A percentile compares a stretch with the other conserved stretches of the same genome.
phyloP scores from a whole-genome alignment of 2,329 filamentous ascomycete genomes.

The Bisporella sp. region DNA sequence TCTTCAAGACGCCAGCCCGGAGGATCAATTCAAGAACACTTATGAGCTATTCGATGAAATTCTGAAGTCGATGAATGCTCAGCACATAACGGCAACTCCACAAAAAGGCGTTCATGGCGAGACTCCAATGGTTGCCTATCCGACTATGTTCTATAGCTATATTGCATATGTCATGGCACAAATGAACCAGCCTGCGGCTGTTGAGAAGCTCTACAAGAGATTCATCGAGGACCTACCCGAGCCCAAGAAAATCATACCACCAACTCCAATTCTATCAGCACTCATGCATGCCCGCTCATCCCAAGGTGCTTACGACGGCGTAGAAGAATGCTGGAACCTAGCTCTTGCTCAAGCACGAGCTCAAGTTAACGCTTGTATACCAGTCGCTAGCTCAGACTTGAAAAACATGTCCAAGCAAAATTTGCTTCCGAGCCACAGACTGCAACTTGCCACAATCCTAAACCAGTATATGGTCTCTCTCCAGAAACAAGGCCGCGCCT shows the following conservation, averaged over 20 bases:
- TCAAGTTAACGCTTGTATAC: background rate
- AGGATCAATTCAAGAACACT: conserved; percentile 18
- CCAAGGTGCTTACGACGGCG: conserved; percentile 49
- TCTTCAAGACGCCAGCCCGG: conserved; percentile 6
- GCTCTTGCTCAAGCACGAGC: conserved; percentile 46
- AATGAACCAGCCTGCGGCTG: conserved; percentile 37
- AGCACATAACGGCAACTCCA: conserved; percentile 17
- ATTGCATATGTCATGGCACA: conserved; percentile 48
- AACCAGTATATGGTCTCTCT: conserved; percentile 43
- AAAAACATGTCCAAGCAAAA: background rate
- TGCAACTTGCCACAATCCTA: conserved; percentile 36
- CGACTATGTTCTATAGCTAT: conserved; percentile 40
- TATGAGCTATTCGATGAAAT: conserved; percentile 21
- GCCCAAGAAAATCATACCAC: conserved; percentile 31
- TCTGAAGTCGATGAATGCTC: conserved; percentile 16
- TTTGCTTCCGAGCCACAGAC: conserved; percentile 25
- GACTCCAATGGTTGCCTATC: conserved; percentile 22
- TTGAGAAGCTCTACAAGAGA: conserved; percentile 47
- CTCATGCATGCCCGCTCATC: conserved; percentile 62
- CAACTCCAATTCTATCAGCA: conserved; percentile 50
- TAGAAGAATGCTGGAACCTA: conserved; percentile 60
- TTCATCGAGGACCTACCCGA: conserved; percentile 39
- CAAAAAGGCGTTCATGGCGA: conserved; percentile 17
- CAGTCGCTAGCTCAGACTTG: conserved; percentile 9
- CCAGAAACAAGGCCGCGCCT: conserved; percentile 43